Percentiles rank a stretch among this genome's conserved stretches.
Conservation (phyloP, 139 green algal genomes). For the Chlamydomonas schloesseri region DNA sequence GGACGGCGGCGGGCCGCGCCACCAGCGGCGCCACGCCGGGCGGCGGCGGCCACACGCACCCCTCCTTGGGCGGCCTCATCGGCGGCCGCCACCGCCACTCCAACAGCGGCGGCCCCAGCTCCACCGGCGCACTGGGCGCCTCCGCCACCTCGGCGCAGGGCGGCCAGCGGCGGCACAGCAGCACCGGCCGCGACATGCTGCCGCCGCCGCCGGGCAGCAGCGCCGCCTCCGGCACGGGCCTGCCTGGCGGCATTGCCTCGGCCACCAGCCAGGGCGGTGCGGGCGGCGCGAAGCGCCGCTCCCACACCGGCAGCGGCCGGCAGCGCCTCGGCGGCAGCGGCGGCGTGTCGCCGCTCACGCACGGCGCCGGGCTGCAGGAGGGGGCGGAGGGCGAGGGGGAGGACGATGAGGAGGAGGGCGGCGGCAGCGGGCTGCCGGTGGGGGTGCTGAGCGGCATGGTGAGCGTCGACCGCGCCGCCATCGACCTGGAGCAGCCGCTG, state of each 20-base stretch:
- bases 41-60: neutral
- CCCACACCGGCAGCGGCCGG: neutral
- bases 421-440: neutral
- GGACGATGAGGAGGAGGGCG: neutral
- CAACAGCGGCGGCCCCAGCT: neutral
- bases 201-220: too few species aligned
- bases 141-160: too few species aligned
- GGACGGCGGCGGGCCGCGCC: neutral
- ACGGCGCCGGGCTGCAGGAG: too few species aligned
- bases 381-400: too few species aligned
- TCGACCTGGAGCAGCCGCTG: slow-evolving; percentile 29
- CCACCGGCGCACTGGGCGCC: neutral
- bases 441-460: neutral
- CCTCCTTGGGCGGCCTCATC: neutral
- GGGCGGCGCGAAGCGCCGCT: too few species aligned
- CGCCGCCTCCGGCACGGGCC: too few species aligned
- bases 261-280: neutral
- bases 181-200: too few species aligned
- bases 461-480: neutral
- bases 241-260: neutral
- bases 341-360: too few species aligned
- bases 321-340: neutral
- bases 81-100: neutral
- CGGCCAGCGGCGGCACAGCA: too few species aligned
- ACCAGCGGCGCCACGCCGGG: neutral